phyloP scores from a whole-genome alignment of 192 early-diverging fungal species.

The Coemansia sp. region DNA sequence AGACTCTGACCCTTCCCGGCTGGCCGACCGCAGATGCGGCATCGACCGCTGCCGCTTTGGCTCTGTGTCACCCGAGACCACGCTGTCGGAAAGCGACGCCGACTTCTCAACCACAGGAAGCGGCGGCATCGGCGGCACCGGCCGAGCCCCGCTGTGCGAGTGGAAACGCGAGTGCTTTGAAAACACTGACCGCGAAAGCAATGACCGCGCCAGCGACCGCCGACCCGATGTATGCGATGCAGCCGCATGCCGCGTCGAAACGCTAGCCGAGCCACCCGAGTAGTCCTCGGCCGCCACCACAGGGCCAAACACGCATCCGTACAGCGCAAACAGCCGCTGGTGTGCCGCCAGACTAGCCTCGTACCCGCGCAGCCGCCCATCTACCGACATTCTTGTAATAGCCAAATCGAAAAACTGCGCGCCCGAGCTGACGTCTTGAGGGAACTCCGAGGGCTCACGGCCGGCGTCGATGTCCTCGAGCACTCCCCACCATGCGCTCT shows the following conservation, averaged over 20 bases:
- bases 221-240: constrained; percentile 37
- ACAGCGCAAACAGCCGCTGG: constrained; percentile 62
- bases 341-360: constrained; percentile 56
- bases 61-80: not conserved
- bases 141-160: constrained; percentile 22
- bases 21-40: constrained; percentile 39
- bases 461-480: constrained; percentile 18
- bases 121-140: constrained; percentile 17
- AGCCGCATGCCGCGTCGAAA: constrained; percentile 3
- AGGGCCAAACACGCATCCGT: constrained; percentile 49
- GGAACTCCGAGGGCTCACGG: not conserved
- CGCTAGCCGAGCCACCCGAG: not conserved
- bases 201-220: constrained; percentile 40
- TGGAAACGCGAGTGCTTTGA: constrained; percentile 20
- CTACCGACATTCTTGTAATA: constrained; percentile 60
- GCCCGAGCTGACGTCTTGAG: constrained; percentile 48
- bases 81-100: not conserved
- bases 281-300: constrained; percentile 7
- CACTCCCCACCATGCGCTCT: constrained; percentile 54
- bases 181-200: constrained; percentile 39
- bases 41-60: constrained; percentile 49
- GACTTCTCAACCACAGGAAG: constrained; percentile 3
- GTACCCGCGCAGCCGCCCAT: constrained; percentile 54
- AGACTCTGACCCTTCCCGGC: constrained; percentile 21
- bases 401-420: constrained; percentile 60